Conservation (phyloP, 2,329 filamentous ascomycete genomes). For the Fusarium nodosum region DNA sequence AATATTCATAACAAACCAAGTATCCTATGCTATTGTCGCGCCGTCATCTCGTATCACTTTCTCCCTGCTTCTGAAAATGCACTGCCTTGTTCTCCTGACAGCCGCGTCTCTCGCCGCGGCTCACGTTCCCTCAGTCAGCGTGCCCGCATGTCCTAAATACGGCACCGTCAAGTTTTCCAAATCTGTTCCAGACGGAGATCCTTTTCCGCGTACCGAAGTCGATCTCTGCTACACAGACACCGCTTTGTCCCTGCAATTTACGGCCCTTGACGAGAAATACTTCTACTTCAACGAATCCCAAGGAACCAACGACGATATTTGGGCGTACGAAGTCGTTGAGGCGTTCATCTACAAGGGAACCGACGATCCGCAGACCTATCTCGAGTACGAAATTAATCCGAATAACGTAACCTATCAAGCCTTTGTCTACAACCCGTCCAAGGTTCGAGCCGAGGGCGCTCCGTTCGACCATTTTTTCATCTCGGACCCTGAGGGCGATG, state of each 20-base stretch:
- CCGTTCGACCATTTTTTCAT: conserved; percentile 62
- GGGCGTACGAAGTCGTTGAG: conserved; percentile 66
- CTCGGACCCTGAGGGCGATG: conserved; percentile 57
- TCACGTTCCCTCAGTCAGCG: conserved; percentile 51
- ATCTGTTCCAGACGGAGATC: conserved; percentile 57
- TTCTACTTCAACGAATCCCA: conserved; percentile 61
- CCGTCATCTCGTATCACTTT: conserved; percentile 1
- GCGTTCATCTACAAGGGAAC: conserved; percentile 62
- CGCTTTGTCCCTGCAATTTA: conserved; percentile 59
- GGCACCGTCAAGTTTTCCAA: conserved; percentile 57
- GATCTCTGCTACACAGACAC: conserved; percentile 62
- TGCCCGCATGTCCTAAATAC: conserved; percentile 56
- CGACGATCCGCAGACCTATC: conserved; percentile 62
- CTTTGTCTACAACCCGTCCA: conserved; percentile 65
- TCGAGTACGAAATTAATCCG: conserved; percentile 66
- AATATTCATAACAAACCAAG: neutral
- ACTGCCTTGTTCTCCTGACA: conserved; percentile 5
- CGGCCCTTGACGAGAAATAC: conserved; percentile 60
- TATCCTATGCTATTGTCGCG: neutral
- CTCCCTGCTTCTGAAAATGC: conserved; percentile 29
- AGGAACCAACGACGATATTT: conserved; percentile 62
- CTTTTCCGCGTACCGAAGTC: conserved; percentile 61
- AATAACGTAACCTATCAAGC: conserved; percentile 66
- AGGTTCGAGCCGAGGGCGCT: conserved; percentile 57
- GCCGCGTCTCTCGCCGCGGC: conserved; percentile 20